Evolutionary conservation across 163 green algal species (phyloP).

Genomic region (Scenedesmus sp.): DNA sequence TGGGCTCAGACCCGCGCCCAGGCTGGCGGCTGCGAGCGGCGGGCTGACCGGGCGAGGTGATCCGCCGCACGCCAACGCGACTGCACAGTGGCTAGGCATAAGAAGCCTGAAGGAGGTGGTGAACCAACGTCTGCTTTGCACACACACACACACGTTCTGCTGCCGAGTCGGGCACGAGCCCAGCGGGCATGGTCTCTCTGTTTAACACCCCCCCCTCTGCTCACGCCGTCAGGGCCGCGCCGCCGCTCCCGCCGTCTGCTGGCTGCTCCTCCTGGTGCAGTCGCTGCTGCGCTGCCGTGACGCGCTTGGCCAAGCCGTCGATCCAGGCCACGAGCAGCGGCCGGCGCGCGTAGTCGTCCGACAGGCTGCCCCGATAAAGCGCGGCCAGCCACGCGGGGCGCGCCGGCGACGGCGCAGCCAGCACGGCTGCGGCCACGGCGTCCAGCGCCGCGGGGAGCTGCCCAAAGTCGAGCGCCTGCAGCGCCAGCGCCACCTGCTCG

Average conservation of each 20-base stretch:
- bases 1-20: no score
- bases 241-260: background rate
- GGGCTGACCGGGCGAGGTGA: no score
- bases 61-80: no score
- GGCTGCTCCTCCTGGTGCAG: background rate
- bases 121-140: background rate
- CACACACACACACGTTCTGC: background rate
- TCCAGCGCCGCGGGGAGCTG: constrained; percentile 11
- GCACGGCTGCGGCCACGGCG: background rate
- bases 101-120: background rate
- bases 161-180: background rate
- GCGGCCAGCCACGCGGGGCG: background rate
- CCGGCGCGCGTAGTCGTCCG: constrained; percentile 16
- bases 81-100: no score
- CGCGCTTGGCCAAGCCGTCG: background rate
- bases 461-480: constrained; percentile 14
- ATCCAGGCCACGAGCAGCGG: constrained; percentile 9
- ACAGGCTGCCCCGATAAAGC: constrained; percentile 10
- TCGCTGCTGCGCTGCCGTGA: background rate
- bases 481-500: background rate
- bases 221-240: no score
- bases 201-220: no score
- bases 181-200: background rate
- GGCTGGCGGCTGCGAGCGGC: no score
- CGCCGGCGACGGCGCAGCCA: constrained; percentile 3